Conservation (phyloP, 768 basidiomycete genomes). For the Leucosporidium creatinivorum region DNA sequence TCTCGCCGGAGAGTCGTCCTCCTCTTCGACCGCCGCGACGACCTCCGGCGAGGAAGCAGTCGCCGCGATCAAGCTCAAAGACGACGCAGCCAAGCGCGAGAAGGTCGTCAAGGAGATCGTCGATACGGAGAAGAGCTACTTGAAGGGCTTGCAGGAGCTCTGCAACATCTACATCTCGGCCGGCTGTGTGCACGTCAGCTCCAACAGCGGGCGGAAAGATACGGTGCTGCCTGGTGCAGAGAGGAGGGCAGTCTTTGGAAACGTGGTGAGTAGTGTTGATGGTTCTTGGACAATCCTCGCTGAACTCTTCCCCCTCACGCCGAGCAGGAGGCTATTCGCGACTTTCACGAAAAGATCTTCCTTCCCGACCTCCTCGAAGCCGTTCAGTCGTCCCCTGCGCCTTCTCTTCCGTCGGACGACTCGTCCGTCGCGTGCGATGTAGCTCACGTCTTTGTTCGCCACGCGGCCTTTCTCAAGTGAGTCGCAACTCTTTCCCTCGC, state of each 20-base stretch:
- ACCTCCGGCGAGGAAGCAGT: not conserved
- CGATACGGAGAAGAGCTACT: constrained; percentile 91
- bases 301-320: not conserved
- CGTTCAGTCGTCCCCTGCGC: not conserved
- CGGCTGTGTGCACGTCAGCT: constrained; percentile 59
- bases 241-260: constrained; percentile 83
- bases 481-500: not conserved
- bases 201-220: constrained; percentile 64
- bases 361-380: constrained; percentile 80
- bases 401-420: too few species aligned
- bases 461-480: constrained; percentile 85
- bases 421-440: constrained; percentile 63
- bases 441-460: constrained; percentile 80
- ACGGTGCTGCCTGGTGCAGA: constrained; percentile 77
- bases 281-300: not conserved
- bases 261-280: constrained; percentile 45
- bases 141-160: constrained; percentile 85
- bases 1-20: not conserved
- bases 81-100: constrained; percentile 75
- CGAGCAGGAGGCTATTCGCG: constrained; percentile 64
- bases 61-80: constrained; percentile 72
- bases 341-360: constrained; percentile 88
- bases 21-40: not conserved
- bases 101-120: constrained; percentile 86
- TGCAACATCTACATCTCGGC: constrained; percentile 93